These are phyloP conservation scores for Trichosporon asahii DNA, from an alignment of 1,284 basidiomycete genomes.

Conservation along the genomic window DNA sequence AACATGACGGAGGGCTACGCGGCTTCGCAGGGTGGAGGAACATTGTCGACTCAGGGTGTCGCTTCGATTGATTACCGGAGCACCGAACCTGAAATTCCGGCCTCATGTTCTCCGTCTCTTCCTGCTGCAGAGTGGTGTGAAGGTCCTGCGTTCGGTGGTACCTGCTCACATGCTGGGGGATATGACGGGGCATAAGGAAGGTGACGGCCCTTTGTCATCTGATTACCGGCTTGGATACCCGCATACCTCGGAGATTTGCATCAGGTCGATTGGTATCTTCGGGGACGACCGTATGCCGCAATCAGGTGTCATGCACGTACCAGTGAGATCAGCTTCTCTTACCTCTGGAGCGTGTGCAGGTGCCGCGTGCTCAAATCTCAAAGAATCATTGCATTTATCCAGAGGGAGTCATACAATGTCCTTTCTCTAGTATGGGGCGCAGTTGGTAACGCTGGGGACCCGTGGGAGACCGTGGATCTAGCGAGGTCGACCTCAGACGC, in stretches of 20 bases:
- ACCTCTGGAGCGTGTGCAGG: too few relatives aligned
- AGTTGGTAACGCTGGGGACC: too few relatives aligned
- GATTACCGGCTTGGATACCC: neutral
- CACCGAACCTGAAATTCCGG: neutral
- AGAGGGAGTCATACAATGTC: too few relatives aligned
- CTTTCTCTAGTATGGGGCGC: too few relatives aligned
- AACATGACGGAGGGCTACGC: neutral
- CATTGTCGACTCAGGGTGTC: neutral
- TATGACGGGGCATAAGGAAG: neutral
- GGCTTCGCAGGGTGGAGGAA: neutral
- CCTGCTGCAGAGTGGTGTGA: too few relatives aligned
- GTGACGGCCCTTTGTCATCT: neutral
- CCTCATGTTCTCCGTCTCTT: neutral
- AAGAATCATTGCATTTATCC: too few relatives aligned
- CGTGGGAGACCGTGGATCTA: too few relatives aligned
- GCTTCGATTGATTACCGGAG: neutral
- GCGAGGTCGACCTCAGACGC: too few relatives aligned
- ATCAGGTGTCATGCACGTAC: too few relatives aligned
- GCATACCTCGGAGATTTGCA: neutral
- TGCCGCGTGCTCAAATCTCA: too few relatives aligned
- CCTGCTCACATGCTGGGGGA: neutral
- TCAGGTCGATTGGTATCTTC: neutral
- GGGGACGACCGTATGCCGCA: too few relatives aligned
- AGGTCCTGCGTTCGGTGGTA: neutral
- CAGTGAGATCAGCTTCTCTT: too few relatives aligned